Base-by-base conservation (phyloP, 805 yeast species). In the Saccharomycopsis sp. region DNA sequence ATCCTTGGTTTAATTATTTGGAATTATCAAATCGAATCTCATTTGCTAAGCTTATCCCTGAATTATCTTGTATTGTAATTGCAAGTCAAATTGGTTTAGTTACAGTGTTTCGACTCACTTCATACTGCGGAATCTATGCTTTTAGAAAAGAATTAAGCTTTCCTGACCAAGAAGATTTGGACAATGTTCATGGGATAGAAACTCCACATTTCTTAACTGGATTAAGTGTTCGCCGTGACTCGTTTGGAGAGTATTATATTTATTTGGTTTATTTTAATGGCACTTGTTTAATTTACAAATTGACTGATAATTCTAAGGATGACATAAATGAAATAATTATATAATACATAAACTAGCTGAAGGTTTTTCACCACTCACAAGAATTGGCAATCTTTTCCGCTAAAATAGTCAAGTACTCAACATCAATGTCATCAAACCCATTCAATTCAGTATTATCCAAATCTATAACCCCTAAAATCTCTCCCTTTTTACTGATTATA, bases 381-480 rank as follows among this genome's bases (percentile, higher is more conserved):
- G 77, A 65, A 4, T 67, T 57, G 1, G 72, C 72, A 27, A 89
- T 71, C 32, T 66, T 44, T 2, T 44, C 50, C 1, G 82, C 85
- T 44, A 90, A 64, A 38, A 62, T 51, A 57, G 85, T 93, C 51
- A 90, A 67, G 46, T 65, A 71, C 40, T 65, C 51, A 51, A 67
- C 61, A 56, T 90, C 98, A 1, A 58, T 55, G 26, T 72, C 75
- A 53, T 74, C 80, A 58, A 93, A 90, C 0, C 90, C 95, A 7
- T 70, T 56, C 35, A 65, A 59, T 8, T 65, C 74, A 44, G 78
- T 60, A 59, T 95, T 85, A 60, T 90, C 98, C 32, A 90, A 72
- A 59, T 93, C 97, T 41, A 90, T 68, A 4, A 90, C 97, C 4
- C 93, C 97, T 16, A 74, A 55, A 1, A 79, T 64, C 13, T 56